Conservation (phyloP, 345 rosid species). For the Microcos paniculata region DNA sequence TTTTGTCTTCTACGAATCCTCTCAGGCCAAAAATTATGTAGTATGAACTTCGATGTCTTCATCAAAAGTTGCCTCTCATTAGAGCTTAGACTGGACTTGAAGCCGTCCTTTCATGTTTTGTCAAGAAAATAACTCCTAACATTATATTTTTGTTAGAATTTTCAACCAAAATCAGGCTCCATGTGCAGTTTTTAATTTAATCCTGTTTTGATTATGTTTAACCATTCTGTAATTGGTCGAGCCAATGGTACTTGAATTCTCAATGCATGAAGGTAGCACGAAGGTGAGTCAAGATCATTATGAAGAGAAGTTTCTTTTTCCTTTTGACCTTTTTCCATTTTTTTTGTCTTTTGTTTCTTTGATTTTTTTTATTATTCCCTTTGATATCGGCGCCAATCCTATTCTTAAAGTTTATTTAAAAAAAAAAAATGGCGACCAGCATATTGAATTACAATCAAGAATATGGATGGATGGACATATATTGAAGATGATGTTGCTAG, state of each 20-base stretch:
- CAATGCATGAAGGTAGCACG: neutral
- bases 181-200: too few relatives aligned
- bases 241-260: neutral
- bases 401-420: neutral
- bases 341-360: neutral
- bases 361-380: neutral
- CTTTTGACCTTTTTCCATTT: neutral
- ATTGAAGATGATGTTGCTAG: neutral
- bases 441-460: neutral
- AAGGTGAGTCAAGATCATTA: neutral
- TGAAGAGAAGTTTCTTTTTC: conserved; percentile 10
- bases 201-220: neutral
- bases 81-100: neutral
- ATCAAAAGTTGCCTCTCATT: neutral
- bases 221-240: neutral
- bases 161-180: neutral
- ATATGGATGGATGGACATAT: neutral
- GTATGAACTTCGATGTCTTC: neutral
- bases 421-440: neutral
- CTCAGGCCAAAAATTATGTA: neutral
- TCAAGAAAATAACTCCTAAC: neutral
- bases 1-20: neutral
- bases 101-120: neutral
- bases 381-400: neutral
- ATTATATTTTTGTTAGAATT: neutral